Evolutionary conservation across 2,329 filamentous ascomycete genomes (phyloP), one percentile per base, ranked within the genome.

Genomic region (Triangularia setosa): DNA sequence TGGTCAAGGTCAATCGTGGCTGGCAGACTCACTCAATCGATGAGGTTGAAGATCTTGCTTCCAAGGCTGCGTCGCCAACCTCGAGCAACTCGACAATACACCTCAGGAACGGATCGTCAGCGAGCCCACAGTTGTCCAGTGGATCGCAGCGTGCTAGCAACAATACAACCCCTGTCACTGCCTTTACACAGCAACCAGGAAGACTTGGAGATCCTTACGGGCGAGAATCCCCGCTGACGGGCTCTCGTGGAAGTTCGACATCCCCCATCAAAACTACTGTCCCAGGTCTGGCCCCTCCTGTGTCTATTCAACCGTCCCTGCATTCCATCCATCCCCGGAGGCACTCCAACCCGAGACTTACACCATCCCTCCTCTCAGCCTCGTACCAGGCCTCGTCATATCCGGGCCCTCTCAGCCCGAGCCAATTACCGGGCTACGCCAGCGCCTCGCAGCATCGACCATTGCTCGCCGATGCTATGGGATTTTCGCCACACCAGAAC

Each of bases 1-100:
- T 96, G 85, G 85, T 96, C 74, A 97, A 97, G 77, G 90, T 97
- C 48, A 92, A 92, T 74, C 88, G 96, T 73, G 92, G 92, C 64
- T 95, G 93, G 90, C 90, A 96, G 77, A 84, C 88, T 58, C 87
- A 90, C 68, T 87, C 87, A 18, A 86, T 95, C 64, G 88, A 90
- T 62, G 90, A 94, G 76, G 85, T 94, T 28, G 92, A 94, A 77
- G 86, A 85, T 56, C 78, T 92, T 48, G 86, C 90, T 9, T 91
- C 90, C 1, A 87, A 90, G 61, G 84, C 83, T 64, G 84, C 81
- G 21, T 91, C 89, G 1, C 87, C 88, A 25, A 79, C 83, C 33
- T 83, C 89, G 58, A 84, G 83, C 75, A 79, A 82, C 64, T 83
- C 86, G 27, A 83, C 85, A 62, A 71, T 87, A 68, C 78, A 85